Evolutionary conservation across 768 basidiomycete species (phyloP).

Genomic region (Solioccasus polychromus): DNA sequence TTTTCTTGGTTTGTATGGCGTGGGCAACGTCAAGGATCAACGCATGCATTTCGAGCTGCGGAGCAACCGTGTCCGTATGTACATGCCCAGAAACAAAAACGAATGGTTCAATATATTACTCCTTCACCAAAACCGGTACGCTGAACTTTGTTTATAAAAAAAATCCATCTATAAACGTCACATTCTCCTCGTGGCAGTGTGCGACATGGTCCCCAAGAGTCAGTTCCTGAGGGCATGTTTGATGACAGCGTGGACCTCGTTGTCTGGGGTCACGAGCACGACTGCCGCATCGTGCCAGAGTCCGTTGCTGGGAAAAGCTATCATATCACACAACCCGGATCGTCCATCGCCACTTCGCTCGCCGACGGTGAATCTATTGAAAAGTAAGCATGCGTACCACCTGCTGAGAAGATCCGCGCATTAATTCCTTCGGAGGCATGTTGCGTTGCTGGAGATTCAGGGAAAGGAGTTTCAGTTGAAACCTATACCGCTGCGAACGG

Average conservation of each 20-base stretch:
- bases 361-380: constrained; percentile 90
- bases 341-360: constrained; percentile 90
- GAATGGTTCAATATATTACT: constrained; percentile 95
- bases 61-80: constrained; percentile 94
- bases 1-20: constrained; percentile 86
- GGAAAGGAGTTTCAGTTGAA: constrained; percentile 84
- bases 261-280: constrained; percentile 99
- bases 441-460: constrained; percentile 84
- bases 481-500: constrained; percentile 85
- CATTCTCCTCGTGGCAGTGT: constrained; percentile 51
- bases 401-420: background rate
- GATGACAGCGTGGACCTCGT: constrained; percentile 93
- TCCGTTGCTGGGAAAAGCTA: constrained; percentile 90
- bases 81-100: constrained; percentile 86
- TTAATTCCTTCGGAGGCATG: constrained; percentile 57
- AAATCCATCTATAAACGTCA: constrained; percentile 10
- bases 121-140: constrained; percentile 92
- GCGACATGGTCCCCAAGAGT: constrained; percentile 91
- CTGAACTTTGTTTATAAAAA: background rate
- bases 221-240: constrained; percentile 95
- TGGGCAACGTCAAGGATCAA: constrained; percentile 95
- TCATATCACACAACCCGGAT: constrained; percentile 92
- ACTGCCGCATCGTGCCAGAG: constrained; percentile 90
- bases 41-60: constrained; percentile 95
- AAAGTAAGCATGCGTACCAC: constrained; percentile 53